Conservation (phyloP, 345 rosid genomes). For the Populus simonii region DNA sequence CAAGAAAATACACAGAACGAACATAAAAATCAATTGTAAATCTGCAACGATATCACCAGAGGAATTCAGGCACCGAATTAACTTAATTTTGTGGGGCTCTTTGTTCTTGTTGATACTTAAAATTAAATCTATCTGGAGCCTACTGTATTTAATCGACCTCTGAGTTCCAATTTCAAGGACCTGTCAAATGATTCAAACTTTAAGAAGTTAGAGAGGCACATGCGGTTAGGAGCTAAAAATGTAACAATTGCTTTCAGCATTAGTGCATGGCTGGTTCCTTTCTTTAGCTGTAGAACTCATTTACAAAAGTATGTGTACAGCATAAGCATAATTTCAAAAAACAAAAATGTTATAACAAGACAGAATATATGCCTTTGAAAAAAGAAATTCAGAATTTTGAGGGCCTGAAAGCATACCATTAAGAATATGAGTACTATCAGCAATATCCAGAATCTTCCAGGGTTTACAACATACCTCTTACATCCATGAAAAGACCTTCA, state of each 20-base stretch:
- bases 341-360: not conserved
- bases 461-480: not conserved
- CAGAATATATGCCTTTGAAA: not conserved
- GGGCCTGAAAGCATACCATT: not conserved
- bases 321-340: not conserved
- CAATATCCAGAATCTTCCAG: not conserved
- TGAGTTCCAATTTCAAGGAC: not conserved
- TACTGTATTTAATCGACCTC: not conserved
- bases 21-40: not conserved
- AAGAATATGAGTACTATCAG: not conserved
- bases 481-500: not conserved
- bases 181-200: not conserved
- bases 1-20: not conserved
- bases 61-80: not conserved
- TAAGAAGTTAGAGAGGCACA: not conserved
- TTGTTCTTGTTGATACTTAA: not conserved
- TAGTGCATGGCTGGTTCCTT: not conserved
- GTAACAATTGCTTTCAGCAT: not conserved
- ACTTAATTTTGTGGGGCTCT: not conserved
- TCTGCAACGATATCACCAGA: not conserved
- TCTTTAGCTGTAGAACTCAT: too few species aligned
- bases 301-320: not conserved
- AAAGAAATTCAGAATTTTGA: not conserved
- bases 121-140: not conserved
- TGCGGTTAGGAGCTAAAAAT: not conserved